Percentiles rank a stretch among this genome's conserved stretches.
Conservation (phyloP, 139 green algal genomes). For the Desmodesmus armatus region DNA sequence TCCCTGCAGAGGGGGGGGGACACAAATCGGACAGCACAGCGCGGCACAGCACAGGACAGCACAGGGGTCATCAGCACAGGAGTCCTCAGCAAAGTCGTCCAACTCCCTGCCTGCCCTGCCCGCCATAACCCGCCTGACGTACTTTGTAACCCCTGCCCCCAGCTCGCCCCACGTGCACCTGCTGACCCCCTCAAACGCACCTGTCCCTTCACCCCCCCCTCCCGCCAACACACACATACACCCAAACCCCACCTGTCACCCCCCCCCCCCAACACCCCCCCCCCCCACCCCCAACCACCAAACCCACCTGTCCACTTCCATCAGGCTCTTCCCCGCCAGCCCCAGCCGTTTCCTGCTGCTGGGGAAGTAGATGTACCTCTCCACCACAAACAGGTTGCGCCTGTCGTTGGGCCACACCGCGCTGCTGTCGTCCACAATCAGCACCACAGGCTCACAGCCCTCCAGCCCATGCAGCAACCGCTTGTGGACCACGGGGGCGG, state of each 20-base stretch:
- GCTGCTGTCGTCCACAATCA: slow-evolving; percentile 95
- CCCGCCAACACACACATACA: no score
- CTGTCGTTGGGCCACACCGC: slow-evolving; percentile 84
- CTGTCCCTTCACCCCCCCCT: neutral
- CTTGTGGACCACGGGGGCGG: slow-evolving; percentile 44
- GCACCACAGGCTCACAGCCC: slow-evolving; percentile 64
- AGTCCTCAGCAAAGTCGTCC: no score
- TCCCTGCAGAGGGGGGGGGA: no score
- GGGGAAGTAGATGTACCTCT: slow-evolving; percentile 95
- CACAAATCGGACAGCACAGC: no score
- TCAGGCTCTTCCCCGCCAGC: slow-evolving; percentile 57
- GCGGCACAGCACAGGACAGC: no score
- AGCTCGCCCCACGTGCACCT: no score
- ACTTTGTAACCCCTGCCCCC: no score
- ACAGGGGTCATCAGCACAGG: no score
- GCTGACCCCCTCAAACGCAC: no score
- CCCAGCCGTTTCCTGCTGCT: slow-evolving; percentile 50
- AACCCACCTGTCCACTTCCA: slow-evolving; percentile 57
- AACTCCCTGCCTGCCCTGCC: no score
- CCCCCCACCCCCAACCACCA: neutral
- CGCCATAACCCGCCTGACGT: no score
- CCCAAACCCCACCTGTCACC: no score
- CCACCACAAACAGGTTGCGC: slow-evolving; percentile 85
- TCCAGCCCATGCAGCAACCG: slow-evolving; percentile 79
- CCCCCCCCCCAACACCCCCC: neutral